Evolutionary conservation across 176 grass and related monocot genomes (phyloP), one percentile per base, ranked within the genome.

Genomic region (Leersia perrieri): DNA sequence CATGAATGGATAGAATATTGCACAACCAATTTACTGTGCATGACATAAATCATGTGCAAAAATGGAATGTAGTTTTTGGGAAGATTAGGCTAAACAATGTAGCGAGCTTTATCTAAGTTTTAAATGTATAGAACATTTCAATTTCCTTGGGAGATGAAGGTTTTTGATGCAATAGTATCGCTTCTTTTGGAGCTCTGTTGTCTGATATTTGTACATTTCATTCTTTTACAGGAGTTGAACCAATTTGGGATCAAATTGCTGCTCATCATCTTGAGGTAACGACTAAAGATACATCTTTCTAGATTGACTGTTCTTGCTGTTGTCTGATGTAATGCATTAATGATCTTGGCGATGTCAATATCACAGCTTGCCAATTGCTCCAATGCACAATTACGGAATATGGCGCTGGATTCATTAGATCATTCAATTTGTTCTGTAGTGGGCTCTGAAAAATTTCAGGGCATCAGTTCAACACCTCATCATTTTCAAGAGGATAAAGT

Each of bases 241-340:
- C 88, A 26, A 94, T 98, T 82, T 98, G 95, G 95, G 84, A 98
- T 88, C 88, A 91, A 95, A 87, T 95, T 86, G 81, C 88, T 86
- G 82, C 84, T 75, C 95, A 95, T 89, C 92, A 95, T 86, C 88
- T 95, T 72, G 92, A 98, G 95, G 95, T 98, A n/a, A n/a, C n/a
- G n/a, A n/a, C n/a, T n/a, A 86, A 70, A 22, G 33, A 11, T 88
- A 70, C 31, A 75, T 82, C 40, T 76, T 61, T 87, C 74, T 57
- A 41, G 34, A 39, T 81, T 45, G 71, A 78, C 15, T 72, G 33
- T 53, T 80, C 26, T 29, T 71, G 83, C 58, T 81, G 41, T 70
- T 61, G 51, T 82, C 38, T 58, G 82, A 69, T 80, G 22, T 78
- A 77, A 23, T 75, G 41, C 66, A 62, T 57, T 71, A 49, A 72